Percentiles rank a stretch among this genome's conserved stretches.
Conservation (phyloP, 2,329 filamentous ascomycete species). For the Aspergillus unguis region DNA sequence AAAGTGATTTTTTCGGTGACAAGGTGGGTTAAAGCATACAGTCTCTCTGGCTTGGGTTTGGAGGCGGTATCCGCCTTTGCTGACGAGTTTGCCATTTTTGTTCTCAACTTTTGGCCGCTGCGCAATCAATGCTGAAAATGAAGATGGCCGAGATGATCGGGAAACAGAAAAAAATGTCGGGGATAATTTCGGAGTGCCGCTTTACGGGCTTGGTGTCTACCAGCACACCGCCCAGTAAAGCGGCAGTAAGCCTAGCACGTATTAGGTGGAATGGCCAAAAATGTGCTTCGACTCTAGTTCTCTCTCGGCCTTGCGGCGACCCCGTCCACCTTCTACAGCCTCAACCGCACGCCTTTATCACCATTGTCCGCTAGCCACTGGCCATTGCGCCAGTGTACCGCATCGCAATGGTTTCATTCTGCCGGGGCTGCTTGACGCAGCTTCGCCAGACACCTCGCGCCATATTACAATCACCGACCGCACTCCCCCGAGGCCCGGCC, state of each 20-base stretch:
- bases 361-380: constrained; percentile 28
- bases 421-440: constrained; percentile 58
- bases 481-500: constrained; percentile 45
- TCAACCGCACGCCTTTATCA: constrained; percentile 15
- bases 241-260: constrained; percentile 21
- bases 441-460: constrained; percentile 40
- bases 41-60: constrained; percentile 37
- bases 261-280: constrained; percentile 21
- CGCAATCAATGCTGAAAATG: background rate
- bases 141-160: constrained; percentile 1
- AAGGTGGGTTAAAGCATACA: constrained; percentile 31
- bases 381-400: constrained; percentile 31
- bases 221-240: constrained; percentile 20
- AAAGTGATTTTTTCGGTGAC: background rate
- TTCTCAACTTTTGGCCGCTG: background rate
- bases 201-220: constrained; percentile 20
- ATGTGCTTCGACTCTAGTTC: constrained; percentile 22
- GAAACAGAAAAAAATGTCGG: constrained; percentile 31
- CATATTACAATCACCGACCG: constrained; percentile 38
- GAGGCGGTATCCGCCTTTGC: constrained; percentile 19
- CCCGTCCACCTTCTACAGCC: constrained; percentile 17
- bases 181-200: constrained; percentile 25
- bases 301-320: constrained; percentile 22
- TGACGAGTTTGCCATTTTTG: constrained; percentile 17
- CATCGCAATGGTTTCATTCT: constrained; percentile 55